Conservation (phyloP, 148 eudicot species). For the Arbutus unedo region DNA sequence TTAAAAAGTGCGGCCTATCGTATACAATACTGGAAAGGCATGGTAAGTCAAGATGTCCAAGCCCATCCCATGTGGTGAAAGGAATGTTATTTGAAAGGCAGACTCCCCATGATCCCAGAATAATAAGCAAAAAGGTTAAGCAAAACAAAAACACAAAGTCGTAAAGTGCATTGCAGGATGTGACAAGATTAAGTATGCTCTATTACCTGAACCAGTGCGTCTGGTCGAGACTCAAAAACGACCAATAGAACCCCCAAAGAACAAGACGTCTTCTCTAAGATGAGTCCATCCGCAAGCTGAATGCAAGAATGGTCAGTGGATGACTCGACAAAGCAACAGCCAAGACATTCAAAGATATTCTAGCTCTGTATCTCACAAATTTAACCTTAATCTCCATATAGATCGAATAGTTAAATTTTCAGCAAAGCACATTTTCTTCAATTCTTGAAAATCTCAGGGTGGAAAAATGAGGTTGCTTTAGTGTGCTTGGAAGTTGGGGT, state of each 20-base stretch:
- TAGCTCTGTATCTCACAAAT: neutral
- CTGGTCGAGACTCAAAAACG: conserved; percentile 91
- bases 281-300: conserved; percentile 79
- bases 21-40: neutral
- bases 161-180: neutral
- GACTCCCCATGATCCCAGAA: neutral
- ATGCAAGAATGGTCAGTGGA: neutral
- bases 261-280: conserved; percentile 73
- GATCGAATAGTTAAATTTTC: conserved; percentile 5
- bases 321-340: neutral
- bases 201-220: conserved; percentile 83
- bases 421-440: neutral
- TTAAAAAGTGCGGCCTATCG: neutral
- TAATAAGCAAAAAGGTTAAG: neutral
- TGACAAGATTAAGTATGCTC: neutral
- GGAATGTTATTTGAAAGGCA: neutral
- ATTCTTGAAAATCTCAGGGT: neutral
- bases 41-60: neutral
- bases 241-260: conserved; percentile 84
- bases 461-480: neutral
- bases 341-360: neutral
- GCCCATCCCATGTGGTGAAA: neutral
- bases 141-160: neutral
- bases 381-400: neutral
- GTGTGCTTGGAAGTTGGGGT: neutral